A percentile compares a stretch with the other conserved stretches of the same genome.
Conservation (phyloP, 768 basidiomycete species). For the Termitomyces sp. region DNA sequence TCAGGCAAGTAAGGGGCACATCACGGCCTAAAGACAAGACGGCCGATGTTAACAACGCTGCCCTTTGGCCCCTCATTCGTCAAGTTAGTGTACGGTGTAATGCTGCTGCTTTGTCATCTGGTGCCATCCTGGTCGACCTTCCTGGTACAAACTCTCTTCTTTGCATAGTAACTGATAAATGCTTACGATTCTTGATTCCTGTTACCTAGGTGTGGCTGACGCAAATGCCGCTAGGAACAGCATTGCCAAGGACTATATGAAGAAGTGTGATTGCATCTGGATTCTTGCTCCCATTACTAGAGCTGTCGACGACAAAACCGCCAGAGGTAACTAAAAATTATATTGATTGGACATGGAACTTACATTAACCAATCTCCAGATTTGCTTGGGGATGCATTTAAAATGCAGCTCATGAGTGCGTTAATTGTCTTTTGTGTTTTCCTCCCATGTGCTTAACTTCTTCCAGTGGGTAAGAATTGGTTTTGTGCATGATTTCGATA, state of each 20-base stretch:
- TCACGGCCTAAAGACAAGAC: slow-evolving; percentile 18
- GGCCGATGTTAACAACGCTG: slow-evolving; percentile 31
- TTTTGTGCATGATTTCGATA: not conserved
- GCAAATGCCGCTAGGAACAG: slow-evolving; percentile 61
- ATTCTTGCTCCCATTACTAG: slow-evolving; percentile 63
- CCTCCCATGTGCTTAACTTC: not conserved
- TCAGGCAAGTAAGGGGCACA: slow-evolving; percentile 18
- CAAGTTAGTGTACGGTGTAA: slow-evolving; percentile 58
- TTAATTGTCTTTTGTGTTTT: slow-evolving; percentile 8
- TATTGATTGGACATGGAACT: not conserved
- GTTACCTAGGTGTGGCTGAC: slow-evolving; percentile 47
- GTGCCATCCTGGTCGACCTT: slow-evolving; percentile 62
- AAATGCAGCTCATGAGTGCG: slow-evolving; percentile 57
- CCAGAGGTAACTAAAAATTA: slow-evolving; percentile 37
- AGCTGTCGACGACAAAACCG: slow-evolving; percentile 64
- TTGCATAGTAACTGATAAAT: not conserved
- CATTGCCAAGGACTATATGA: slow-evolving; percentile 66
- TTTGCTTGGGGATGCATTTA: slow-evolving; percentile 63
- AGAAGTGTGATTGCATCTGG: slow-evolving; percentile 61
- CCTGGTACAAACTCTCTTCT: slow-evolving; percentile 37
- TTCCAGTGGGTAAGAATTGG: slow-evolving; percentile 37
- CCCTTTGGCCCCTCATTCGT: slow-evolving; percentile 61
- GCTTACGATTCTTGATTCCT: not conserved
- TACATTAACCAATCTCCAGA: slow-evolving; percentile 26
- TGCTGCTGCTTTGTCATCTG: slow-evolving; percentile 48